Percentiles rank a stretch among this genome's conserved stretches.
Conservation (phyloP, 306 rosid species). For the Trichosanthes truncata region DNA sequence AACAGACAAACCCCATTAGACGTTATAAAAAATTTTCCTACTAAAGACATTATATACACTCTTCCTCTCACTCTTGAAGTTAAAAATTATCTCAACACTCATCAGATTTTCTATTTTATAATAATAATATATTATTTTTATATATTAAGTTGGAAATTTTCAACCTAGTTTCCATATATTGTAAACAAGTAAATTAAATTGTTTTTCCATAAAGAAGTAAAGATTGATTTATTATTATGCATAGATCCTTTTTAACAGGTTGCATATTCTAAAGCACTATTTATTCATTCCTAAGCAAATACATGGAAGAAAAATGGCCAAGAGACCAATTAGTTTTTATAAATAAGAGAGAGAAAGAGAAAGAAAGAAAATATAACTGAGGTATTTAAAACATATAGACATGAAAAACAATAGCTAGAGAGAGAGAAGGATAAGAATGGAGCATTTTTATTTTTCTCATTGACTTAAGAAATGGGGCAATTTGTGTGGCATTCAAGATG, state of each 20-base stretch:
- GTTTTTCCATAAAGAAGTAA: too few relatives aligned
- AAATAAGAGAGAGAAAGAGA: neutral
- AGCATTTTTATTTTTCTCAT: neutral
- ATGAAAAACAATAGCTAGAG: neutral
- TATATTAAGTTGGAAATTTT: neutral
- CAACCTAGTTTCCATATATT: neutral
- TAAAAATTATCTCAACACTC: too few relatives aligned
- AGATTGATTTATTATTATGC: neutral
- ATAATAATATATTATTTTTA: neutral
- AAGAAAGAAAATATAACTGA: neutral
- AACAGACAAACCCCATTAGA: too few relatives aligned
- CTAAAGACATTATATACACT: too few relatives aligned
- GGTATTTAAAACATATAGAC: neutral
- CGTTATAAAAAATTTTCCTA: too few relatives aligned
- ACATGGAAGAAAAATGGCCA: neutral
- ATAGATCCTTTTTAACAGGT: neutral
- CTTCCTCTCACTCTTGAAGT: too few relatives aligned
- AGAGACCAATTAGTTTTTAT: neutral
- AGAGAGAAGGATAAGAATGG: neutral
- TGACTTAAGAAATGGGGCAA: conserved; percentile 9
- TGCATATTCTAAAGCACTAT: neutral
- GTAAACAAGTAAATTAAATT: neutral
- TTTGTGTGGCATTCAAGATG: conserved; percentile 2
- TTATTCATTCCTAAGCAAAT: neutral
- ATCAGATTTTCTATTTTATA: too few relatives aligned